phyloP scores from a whole-genome alignment of 2,329 filamentous ascomycete genomes.

The Claviceps pazoutovae region DNA sequence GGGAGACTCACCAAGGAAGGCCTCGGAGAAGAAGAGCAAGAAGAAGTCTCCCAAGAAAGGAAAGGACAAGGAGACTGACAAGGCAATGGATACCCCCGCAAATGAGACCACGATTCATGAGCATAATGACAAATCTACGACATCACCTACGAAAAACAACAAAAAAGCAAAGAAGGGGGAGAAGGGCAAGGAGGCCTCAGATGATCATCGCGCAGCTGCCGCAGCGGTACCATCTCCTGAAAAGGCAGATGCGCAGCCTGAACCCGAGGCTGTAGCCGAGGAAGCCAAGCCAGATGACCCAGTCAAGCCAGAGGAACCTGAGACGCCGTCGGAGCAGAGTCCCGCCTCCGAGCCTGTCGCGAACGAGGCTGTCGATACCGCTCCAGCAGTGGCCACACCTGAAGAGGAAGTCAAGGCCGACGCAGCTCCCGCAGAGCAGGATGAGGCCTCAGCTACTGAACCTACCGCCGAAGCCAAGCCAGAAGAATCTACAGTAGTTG shows the following conservation, averaged over 20 bases:
- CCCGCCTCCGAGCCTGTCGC: neutral
- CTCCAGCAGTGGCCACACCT: neutral
- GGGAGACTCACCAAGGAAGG: slow-evolving; percentile 4
- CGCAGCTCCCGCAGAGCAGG: neutral
- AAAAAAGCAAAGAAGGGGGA: slow-evolving; percentile 14
- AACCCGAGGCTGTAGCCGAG: slow-evolving; percentile 6
- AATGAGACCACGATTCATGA: slow-evolving; percentile 9
- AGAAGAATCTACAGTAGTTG: neutral
- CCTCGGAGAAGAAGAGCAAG: slow-evolving; percentile 4
- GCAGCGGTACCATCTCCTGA: too few relatives aligned
- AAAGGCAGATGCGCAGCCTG: slow-evolving; percentile 3
- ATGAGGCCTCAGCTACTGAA: neutral
- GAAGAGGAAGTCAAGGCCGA: neutral
- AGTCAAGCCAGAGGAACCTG: neutral
- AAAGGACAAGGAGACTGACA: slow-evolving; percentile 8
- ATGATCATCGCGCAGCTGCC: neutral
- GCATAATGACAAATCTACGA: slow-evolving; percentile 6
- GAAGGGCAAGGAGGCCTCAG: slow-evolving; percentile 3
- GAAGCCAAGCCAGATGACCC: slow-evolving; percentile 1
- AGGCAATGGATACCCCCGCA: slow-evolving; percentile 4
- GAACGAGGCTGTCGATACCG: neutral
- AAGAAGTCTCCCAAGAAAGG: slow-evolving; percentile 6
- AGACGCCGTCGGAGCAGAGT: neutral
- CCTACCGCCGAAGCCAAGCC: neutral
- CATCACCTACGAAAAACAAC: slow-evolving; percentile 13